Evolutionary conservation across 1,139 yeast genomes (phyloP).

Genomic region (Zhuliangozyma parablackwelliae): DNA sequence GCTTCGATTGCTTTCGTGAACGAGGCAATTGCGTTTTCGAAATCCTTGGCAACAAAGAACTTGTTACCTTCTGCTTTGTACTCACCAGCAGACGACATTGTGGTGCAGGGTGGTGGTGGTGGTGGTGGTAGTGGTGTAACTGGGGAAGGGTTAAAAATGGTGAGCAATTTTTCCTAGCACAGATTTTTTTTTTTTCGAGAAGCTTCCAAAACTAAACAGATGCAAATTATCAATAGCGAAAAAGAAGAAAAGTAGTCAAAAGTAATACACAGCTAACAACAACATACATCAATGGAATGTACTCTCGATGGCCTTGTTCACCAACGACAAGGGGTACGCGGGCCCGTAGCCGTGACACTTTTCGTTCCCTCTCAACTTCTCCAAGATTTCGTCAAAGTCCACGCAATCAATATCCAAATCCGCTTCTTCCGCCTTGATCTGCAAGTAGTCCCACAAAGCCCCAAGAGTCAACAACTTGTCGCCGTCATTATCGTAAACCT

Average conservation of each 20-base stretch:
- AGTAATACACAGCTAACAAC: too few relatives aligned
- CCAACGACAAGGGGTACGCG: conserved; percentile 54
- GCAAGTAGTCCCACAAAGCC: conserved; percentile 79
- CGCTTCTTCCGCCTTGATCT: conserved; percentile 39
- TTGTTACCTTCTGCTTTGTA: conserved; percentile 83
- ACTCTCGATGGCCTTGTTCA: conserved; percentile 26
- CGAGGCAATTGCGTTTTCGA: conserved; percentile 68
- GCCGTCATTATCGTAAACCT: conserved; percentile 33
- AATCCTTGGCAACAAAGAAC: conserved; percentile 85
- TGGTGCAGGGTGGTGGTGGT: background rate
- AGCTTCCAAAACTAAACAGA: too few relatives aligned
- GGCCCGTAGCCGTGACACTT: conserved; percentile 83
- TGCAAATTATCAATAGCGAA: too few relatives aligned
- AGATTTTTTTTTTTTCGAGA: conserved; percentile 1
- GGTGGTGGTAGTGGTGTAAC: background rate
- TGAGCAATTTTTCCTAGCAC: background rate
- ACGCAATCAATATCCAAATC: conserved; percentile 44
- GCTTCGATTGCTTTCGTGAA: conserved; percentile 86
- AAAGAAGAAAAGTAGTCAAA: too few relatives aligned
- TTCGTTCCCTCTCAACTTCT: conserved; percentile 58
- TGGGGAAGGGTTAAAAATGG: background rate
- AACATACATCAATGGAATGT: too few relatives aligned
- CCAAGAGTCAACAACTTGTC: conserved; percentile 60
- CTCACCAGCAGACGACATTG: conserved; percentile 60
- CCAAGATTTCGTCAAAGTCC: conserved; percentile 58